A percentile compares a stretch with the other conserved stretches of the same genome.
Evolutionary conservation across 1,284 basidiomycete species (phyloP).

Genomic region (Ustilago xerochloae): DNA sequence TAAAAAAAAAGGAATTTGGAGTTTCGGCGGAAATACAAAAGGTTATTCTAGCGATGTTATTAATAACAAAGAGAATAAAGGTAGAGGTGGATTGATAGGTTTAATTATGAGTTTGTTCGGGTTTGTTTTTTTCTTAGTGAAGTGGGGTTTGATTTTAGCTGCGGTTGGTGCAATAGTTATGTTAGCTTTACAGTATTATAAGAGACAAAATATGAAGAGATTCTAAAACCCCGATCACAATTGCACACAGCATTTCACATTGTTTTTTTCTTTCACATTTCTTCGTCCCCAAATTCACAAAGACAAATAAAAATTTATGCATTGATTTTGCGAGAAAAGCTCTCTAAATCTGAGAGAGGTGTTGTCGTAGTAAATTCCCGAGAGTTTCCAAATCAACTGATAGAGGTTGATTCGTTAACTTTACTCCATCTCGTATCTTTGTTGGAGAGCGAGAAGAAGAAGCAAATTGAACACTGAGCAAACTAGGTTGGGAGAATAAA

Average conservation of each 20-base stretch:
- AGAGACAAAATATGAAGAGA: slow-evolving; percentile 46
- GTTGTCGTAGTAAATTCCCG: neutral
- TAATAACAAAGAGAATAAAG: neutral
- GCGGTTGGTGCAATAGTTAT: slow-evolving; percentile 43
- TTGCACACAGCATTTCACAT: no score
- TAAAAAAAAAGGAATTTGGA: slow-evolving; percentile 36
- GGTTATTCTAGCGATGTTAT: slow-evolving; percentile 26
- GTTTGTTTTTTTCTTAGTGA: slow-evolving; percentile 43
- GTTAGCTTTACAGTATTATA: slow-evolving; percentile 51
- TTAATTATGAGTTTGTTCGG: slow-evolving; percentile 29
- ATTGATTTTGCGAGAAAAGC: no score
- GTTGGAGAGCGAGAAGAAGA: no score
- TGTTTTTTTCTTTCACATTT: neutral
- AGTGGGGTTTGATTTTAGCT: slow-evolving; percentile 53
- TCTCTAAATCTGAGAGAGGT: slow-evolving; percentile 1
- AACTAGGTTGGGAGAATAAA: slow-evolving; percentile 20
- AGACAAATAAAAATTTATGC: no score
- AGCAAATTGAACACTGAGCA: slow-evolving; percentile 31
- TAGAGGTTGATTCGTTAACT: slow-evolving; percentile 22
- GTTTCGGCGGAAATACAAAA: slow-evolving; percentile 40
- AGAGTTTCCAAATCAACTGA: slow-evolving; percentile 23
- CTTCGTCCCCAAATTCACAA: no score
- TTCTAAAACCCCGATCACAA: slow-evolving; percentile 11
- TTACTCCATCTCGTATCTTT: neutral
- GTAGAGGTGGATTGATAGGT: slow-evolving; percentile 17